phyloP scores from a whole-genome alignment of 2,329 filamentous ascomycete species.

The Trichophyton benhamiae region DNA sequence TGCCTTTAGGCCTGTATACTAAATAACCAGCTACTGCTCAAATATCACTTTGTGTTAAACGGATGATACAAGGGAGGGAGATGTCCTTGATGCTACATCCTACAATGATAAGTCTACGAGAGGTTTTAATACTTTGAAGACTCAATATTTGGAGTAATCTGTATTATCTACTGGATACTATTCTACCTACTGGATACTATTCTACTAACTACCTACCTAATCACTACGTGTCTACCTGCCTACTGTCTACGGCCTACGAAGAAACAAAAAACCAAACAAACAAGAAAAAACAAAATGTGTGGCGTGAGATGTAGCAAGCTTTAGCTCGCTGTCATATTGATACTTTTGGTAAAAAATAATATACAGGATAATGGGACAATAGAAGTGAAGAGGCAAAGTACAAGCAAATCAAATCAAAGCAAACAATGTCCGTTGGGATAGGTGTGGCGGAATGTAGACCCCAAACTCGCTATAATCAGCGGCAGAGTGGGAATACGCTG shows the following conservation, averaged over 20 bases:
- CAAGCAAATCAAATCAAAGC: not conserved
- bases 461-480: not conserved
- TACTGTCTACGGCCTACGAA: not conserved
- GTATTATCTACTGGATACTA: not conserved
- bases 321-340: slow-evolving; percentile 1
- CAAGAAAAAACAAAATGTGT: not conserved
- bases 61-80: too few relatives aligned
- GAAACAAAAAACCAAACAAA: too few relatives aligned
- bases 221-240: not conserved
- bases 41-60: not conserved
- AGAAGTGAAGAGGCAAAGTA: not conserved
- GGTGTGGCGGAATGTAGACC: not conserved
- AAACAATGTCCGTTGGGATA: not conserved
- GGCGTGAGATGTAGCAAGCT: not conserved
- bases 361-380: slow-evolving; percentile 1
- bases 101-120: too few relatives aligned
- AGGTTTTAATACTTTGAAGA: too few relatives aligned
- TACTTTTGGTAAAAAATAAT: not conserved
- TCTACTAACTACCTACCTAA: not conserved
- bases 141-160: not conserved
- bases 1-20: not conserved
- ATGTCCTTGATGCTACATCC: too few relatives aligned
- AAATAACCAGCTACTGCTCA: not conserved
- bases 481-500: not conserved
- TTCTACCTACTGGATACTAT: not conserved